A percentile compares a stretch with the other conserved stretches of the same genome.
phyloP scores from a whole-genome alignment of 2,329 filamentous ascomycete species.

The Exophiala lecanii-corni region DNA sequence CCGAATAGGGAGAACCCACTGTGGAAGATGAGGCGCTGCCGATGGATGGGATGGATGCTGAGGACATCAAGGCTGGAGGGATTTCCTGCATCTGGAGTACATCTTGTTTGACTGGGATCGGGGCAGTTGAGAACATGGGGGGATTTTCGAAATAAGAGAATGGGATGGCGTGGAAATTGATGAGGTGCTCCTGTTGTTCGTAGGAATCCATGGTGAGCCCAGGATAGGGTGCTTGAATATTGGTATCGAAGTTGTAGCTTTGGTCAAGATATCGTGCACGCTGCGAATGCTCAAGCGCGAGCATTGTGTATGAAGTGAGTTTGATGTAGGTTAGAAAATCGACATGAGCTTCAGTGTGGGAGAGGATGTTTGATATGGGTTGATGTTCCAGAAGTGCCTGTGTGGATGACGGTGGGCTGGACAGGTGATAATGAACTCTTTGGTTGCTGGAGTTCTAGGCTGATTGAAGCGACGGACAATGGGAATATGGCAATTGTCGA shows the following conservation, averaged over 20 bases:
- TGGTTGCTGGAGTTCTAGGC: too few species aligned
- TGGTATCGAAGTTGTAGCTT: slow-evolving; percentile 16
- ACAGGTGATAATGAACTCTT: slow-evolving; percentile 1
- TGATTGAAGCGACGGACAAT: too few species aligned
- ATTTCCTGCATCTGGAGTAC: slow-evolving; percentile 29
- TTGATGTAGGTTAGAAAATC: slow-evolving; percentile 4
- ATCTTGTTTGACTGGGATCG: slow-evolving; percentile 19
- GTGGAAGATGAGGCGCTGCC: slow-evolving; percentile 59
- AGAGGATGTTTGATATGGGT: too few species aligned
- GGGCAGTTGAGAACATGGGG: slow-evolving; percentile 18
- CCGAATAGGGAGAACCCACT: slow-evolving; percentile 63
- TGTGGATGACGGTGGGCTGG: neutral
- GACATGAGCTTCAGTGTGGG: slow-evolving; percentile 11
- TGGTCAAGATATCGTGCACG: slow-evolving; percentile 18
- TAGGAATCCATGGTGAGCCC: slow-evolving; percentile 22
- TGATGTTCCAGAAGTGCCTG: too few species aligned
- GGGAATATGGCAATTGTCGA: slow-evolving; percentile 11
- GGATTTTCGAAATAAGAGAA: slow-evolving; percentile 22
- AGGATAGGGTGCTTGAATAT: slow-evolving; percentile 23
- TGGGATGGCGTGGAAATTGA: slow-evolving; percentile 19
- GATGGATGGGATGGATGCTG: slow-evolving; percentile 56
- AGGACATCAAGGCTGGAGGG: slow-evolving; percentile 57
- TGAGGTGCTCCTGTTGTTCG: slow-evolving; percentile 15
- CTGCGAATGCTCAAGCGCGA: slow-evolving; percentile 24
- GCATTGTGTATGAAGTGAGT: slow-evolving; percentile 18